Evolutionary conservation across 305 asterid genomes (phyloP).

Genomic region (Withania somnifera): DNA sequence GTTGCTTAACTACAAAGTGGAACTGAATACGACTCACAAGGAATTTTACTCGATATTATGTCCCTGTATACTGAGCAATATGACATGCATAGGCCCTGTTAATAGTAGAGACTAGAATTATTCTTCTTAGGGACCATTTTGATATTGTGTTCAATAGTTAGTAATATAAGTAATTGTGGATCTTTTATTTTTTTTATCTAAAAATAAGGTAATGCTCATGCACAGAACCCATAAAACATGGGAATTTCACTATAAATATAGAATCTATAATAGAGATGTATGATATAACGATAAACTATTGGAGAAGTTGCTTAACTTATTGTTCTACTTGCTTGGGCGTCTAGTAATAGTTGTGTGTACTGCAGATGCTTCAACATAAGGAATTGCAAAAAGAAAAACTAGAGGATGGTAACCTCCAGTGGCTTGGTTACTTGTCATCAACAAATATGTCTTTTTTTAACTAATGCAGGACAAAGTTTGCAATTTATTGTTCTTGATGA

Average conservation of each 20-base stretch:
- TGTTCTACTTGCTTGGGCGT: background rate
- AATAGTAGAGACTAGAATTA: background rate
- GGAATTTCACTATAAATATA: background rate
- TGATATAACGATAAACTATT: background rate
- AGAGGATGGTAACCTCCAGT: conserved; percentile 48
- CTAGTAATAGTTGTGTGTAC: conserved; percentile 6
- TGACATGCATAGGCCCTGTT: background rate
- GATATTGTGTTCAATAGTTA: background rate
- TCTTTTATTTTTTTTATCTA: background rate
- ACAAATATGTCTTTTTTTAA: conserved; percentile 37
- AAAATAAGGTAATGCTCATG: background rate
- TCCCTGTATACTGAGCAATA: background rate
- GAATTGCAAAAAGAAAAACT: conserved; percentile 32
- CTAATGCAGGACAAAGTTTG: background rate
- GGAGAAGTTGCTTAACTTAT: background rate
- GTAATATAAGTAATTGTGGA: background rate
- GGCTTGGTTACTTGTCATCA: conserved; percentile 79
- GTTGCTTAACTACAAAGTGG: background rate
- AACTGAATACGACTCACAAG: too few relatives aligned
- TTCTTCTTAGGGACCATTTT: background rate
- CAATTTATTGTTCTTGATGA: background rate
- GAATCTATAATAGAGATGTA: background rate
- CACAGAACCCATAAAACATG: background rate
- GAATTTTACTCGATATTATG: background rate
- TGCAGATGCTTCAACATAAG: conserved; percentile 51